These are phyloP conservation scores for Eryngium alpinum DNA, from an alignment of 140 eudicot genomes.

Conservation along the genomic window DNA sequence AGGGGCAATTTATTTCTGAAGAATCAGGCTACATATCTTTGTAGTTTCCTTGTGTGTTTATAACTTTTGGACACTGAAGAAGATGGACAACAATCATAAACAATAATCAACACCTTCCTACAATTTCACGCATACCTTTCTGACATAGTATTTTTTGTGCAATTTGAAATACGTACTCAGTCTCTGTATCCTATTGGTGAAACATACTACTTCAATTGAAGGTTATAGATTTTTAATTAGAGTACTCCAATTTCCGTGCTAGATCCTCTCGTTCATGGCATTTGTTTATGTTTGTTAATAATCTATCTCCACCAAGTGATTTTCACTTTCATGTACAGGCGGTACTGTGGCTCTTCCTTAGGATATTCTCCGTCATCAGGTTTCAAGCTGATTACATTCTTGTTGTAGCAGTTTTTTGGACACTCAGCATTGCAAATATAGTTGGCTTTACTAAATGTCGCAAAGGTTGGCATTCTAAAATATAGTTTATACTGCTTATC, in stretches of 20 bases:
- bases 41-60: no score
- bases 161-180: no score
- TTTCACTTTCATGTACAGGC: conserved; percentile 42
- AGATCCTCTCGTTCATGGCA: background rate
- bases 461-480: conserved; percentile 44
- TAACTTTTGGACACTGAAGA: no score
- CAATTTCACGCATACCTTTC: no score
- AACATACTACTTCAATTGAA: no score
- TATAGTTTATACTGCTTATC: background rate
- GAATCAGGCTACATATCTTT: no score
- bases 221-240: background rate
- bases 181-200: no score
- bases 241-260: background rate
- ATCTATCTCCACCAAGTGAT: background rate
- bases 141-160: no score
- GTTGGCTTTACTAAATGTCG: conserved; percentile 91
- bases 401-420: conserved; percentile 91
- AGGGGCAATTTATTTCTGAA: no score
- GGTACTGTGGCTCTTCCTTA: conserved; percentile 72
- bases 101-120: no score
- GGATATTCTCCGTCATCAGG: conserved; percentile 82
- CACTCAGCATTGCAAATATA: conserved; percentile 87
- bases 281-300: background rate
- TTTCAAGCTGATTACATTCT: conserved; percentile 92
- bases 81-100: no score